Base-by-base conservation (phyloP, 805 yeast species). In the Candida ponderosae region DNA sequence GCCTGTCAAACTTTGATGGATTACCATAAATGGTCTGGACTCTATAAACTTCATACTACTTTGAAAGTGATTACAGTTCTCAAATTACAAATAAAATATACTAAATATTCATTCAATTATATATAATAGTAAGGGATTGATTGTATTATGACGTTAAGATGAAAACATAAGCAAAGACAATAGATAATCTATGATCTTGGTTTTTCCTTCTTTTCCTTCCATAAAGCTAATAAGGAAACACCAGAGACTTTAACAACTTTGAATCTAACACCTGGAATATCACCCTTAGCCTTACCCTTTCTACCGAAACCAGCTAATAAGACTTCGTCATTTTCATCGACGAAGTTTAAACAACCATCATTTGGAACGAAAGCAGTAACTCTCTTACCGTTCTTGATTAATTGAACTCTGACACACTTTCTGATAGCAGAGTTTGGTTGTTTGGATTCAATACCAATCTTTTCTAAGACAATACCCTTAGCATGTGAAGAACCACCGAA, bases 281-380 rank as follows among this genome's bases (percentile, higher is more conserved):
- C 99, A 81, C 99, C 98, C 95, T 93, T 93, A 72, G 98, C 98
- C 82, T 93, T 93, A 80, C 98, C 98, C 82, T 96, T 93, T 79
- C 97, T 88, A 87, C 99, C 99, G 88, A 93, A 93, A 81, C 99
- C 99, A 65, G 99, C 97, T 62, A 93, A 80, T 65, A 93, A 79
- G 62, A 93, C 99, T 75, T 93, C 97, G 77, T 93, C 99, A 81
- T 93, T 93, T 79, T 93, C 97, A 70, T 93, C 99, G 63, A 93
- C 97, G 62, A 82, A 93, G 93, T 93, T 93, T 73, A 93, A 77
- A 82, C 98, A 93, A 90, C 99, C 99, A 76, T 93, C 99, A 66
- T 93, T 90, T 74, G 99, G 98, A 68, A 93, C 99, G 94, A 93
- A 93, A 72, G 99, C 99, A 64, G 98, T 93, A 58, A 89, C 98